A percentile compares a stretch with the other conserved stretches of the same genome.
phyloP scores from a whole-genome alignment of 306 rosid genomes.

The Crotalaria pallida region DNA sequence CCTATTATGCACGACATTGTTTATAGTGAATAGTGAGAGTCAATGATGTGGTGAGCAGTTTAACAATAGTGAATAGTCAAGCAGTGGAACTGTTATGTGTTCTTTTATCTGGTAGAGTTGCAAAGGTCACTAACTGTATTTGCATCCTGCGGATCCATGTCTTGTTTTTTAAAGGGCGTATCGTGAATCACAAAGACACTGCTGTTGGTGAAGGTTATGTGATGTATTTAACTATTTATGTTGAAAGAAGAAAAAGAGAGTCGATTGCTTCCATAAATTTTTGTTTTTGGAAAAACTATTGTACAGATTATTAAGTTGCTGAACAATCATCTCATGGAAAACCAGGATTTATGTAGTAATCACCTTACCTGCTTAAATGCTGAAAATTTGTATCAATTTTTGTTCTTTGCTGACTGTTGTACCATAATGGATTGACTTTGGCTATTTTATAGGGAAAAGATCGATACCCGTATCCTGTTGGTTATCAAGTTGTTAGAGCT shows the following conservation, averaged over 20 bases:
- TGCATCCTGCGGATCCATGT: not conserved
- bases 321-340: not conserved
- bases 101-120: not conserved
- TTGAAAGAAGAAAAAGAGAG: not conserved
- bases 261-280: not conserved
- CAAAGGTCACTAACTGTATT: not conserved
- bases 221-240: not conserved
- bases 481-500: conserved; percentile 63
- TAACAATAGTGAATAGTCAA: not conserved
- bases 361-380: not conserved
- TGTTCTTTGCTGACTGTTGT: not conserved
- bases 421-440: not conserved
- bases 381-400: not conserved
- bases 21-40: not conserved
- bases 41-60: not conserved
- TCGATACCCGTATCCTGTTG: conserved; percentile 88
- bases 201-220: not conserved
- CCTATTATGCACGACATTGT: not conserved
- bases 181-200: not conserved
- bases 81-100: not conserved
- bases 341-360: not conserved
- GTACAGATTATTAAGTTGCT: not conserved
- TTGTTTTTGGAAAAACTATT: not conserved
- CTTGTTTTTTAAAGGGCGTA: not conserved
- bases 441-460: conserved; percentile 65